These are phyloP conservation scores for Verticillium tricorpus DNA, from an alignment of 2,329 filamentous ascomycete species.

Conservation along the genomic window DNA sequence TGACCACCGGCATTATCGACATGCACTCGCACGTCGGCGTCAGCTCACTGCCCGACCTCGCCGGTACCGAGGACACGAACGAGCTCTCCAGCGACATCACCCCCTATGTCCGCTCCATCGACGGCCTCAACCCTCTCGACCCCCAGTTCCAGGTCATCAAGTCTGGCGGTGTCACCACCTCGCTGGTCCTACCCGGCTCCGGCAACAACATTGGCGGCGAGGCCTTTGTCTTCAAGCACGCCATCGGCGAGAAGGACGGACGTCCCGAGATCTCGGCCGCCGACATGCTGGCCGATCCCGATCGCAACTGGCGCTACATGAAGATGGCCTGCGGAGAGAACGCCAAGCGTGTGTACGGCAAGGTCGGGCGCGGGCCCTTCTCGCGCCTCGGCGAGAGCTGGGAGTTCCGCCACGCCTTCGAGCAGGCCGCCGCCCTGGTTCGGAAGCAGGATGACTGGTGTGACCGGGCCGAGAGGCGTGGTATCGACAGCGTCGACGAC, in stretches of 20 bases:
- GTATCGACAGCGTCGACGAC: conserved; percentile 43
- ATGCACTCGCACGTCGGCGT: conserved; percentile 68
- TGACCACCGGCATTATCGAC: conserved; percentile 66
- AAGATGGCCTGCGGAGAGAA: conserved; percentile 77
- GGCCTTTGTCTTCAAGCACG: conserved; percentile 65
- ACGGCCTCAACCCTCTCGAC: conserved; percentile 59
- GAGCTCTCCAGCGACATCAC: conserved; percentile 62
- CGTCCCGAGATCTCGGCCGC: conserved; percentile 58
- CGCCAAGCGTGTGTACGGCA: conserved; percentile 57
- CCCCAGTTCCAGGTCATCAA: conserved; percentile 65
- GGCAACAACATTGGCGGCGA: conserved; percentile 73
- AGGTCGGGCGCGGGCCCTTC: conserved; percentile 47
- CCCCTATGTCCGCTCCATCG: conserved; percentile 63
- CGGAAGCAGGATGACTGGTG: conserved; percentile 67
- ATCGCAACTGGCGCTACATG: conserved; percentile 64
- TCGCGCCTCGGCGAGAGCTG: conserved; percentile 66
- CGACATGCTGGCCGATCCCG: conserved; percentile 63
- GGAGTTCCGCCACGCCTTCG: conserved; percentile 64
- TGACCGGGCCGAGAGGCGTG: conserved; percentile 44
- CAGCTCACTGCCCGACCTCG: conserved; percentile 48
- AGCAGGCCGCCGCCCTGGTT: conserved; percentile 53
- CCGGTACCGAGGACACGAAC: conserved; percentile 55
- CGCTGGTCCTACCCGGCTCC: conserved; percentile 61
- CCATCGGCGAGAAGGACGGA: conserved; percentile 55
- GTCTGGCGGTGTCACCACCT: conserved; percentile 68